Evolutionary conservation across 2,329 filamentous ascomycete species (phyloP), one percentile per base, ranked within the genome.

Genomic region (Aspergillus udagawae): DNA sequence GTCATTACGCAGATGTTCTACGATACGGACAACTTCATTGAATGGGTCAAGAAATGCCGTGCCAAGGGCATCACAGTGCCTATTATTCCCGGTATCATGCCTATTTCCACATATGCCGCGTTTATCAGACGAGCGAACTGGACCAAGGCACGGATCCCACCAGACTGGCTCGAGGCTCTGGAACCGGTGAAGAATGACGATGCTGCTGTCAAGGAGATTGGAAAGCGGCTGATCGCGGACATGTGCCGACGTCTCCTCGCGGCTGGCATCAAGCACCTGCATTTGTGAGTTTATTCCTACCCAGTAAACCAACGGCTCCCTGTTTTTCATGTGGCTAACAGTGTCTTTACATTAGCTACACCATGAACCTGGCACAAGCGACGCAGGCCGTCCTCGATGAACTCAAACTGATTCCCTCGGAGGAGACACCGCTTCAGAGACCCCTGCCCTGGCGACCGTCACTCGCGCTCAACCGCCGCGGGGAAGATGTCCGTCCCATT

Each of bases 1-100:
- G 90, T 99, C 62, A 90, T 99, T 54, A 97, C 94, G 0, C 94
- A 99, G 78, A 99, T 99, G 94, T 97, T 97, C 78, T 99, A 99
- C 80, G 93, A 99, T 70, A 92, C 86, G 51, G 93, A 99, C 69
- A 93, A 94, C 71, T 99, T 99, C 76, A 77, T 97, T 54, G 84
- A 87, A 53, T 99, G 94, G 94, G 89, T 95, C 41, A 81, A 84
- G 65, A 94, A 90, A 72, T 92, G 93, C 58, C 88, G 92, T 51
- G 91, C 87, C 53, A 87, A 86, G 68, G 94, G 94, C 50, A 93
- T 99, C 70, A 87, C 79, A 27, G 81, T 94, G 32, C 90, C 90
- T 17, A 94, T 96, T 64, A 84, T 95, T 51, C 89, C 90, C 2
- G 92, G 91, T 25, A 93, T 93, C 70, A 93, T 95, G 88, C 91